These are phyloP conservation scores for Paecilomyces variotii DNA, from an alignment of 2,329 filamentous ascomycete species.

Conservation along the genomic window DNA sequence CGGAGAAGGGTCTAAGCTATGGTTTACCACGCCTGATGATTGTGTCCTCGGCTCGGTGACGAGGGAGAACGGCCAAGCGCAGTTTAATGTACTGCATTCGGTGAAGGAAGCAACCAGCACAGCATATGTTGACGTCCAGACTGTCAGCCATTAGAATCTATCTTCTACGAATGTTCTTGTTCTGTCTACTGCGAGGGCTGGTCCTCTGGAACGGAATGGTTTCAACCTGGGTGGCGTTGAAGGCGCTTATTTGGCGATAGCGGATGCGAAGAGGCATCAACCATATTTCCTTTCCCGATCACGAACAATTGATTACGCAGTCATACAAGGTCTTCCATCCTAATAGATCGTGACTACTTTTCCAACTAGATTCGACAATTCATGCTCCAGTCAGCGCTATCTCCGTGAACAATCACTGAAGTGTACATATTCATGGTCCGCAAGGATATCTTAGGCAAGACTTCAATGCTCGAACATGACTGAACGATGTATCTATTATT, in stretches of 20 bases:
- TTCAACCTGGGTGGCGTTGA: neutral
- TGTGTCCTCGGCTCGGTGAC: conserved; percentile 26
- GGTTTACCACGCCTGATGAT: conserved; percentile 28
- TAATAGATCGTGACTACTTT: too few species aligned
- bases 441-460: too few species aligned
- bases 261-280: neutral
- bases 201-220: neutral
- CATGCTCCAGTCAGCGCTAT: too few species aligned
- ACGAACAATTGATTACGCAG: too few species aligned
- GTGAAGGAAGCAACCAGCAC: conserved; percentile 13
- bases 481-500: too few species aligned
- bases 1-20: conserved; percentile 19
- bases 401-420: too few species aligned
- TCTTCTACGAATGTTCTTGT: neutral
- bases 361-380: too few species aligned
- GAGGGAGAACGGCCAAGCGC: conserved; percentile 10
- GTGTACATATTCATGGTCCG: too few species aligned
- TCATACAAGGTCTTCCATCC: too few species aligned
- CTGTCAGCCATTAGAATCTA: neutral
- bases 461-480: too few species aligned
- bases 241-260: neutral
- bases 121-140: neutral
- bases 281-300: neutral
- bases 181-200: neutral
- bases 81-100: conserved; percentile 22